Evolutionary conservation across 257 asterid species (phyloP).

Genomic region (Solanum chilense): DNA sequence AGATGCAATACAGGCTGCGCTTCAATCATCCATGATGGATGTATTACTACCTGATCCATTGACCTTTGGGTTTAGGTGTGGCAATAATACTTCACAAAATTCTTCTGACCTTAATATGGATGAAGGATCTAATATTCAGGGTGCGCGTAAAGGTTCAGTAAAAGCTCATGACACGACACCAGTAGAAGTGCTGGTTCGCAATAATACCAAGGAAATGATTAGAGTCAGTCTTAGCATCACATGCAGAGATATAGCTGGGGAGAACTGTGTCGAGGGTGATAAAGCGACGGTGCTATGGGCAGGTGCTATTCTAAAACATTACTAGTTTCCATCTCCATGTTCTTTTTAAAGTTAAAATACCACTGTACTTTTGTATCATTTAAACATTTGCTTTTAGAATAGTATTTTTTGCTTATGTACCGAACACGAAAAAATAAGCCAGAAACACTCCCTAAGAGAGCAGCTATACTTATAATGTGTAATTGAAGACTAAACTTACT

Average conservation of each 20-base stretch:
- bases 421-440: neutral
- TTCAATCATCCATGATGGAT: slow-evolving; percentile 94
- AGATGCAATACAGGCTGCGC: slow-evolving; percentile 87
- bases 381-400: neutral
- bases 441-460: neutral
- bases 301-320: slow-evolving; percentile 36
- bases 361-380: neutral
- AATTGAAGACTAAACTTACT: neutral
- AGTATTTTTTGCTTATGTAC: neutral
- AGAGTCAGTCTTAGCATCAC: slow-evolving; percentile 57
- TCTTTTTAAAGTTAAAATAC: neutral
- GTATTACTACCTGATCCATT: slow-evolving; percentile 94
- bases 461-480: neutral
- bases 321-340: neutral
- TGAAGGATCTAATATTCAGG: slow-evolving; percentile 16
- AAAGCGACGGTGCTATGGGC: slow-evolving; percentile 95
- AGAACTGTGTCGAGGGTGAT: slow-evolving; percentile 85
- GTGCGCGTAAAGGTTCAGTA: slow-evolving; percentile 27
- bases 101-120: slow-evolving; percentile 12
- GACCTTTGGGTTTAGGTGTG: slow-evolving; percentile 89
- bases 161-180: slow-evolving; percentile 72
- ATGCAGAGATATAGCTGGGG: slow-evolving; percentile 97
- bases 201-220: slow-evolving; percentile 78
- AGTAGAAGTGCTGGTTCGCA: slow-evolving; percentile 89
- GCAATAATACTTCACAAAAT: slow-evolving; percentile 18